These are phyloP conservation scores for Rhizoclosmatium sp. DNA, from an alignment of 192 early-diverging fungal species.

Conservation along the genomic window DNA sequence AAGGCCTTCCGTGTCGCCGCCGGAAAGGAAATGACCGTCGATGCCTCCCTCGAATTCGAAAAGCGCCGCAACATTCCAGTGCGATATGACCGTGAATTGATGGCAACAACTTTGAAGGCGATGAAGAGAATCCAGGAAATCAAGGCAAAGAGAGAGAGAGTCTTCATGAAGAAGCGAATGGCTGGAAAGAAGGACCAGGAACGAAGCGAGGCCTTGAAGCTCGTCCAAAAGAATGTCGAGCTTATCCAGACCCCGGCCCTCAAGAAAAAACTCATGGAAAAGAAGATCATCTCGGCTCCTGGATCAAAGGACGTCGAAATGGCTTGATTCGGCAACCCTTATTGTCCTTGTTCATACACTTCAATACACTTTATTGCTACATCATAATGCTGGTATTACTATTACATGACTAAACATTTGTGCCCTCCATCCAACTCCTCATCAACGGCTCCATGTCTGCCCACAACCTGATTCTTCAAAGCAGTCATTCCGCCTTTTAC, in stretches of 20 bases:
- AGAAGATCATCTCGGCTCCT: conserved; percentile 62
- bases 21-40: conserved; percentile 99
- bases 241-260: conserved; percentile 70
- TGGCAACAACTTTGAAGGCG: conserved; percentile 97
- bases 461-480: neutral
- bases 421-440: conserved; percentile 42
- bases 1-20: conserved; percentile 99
- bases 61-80: conserved; percentile 98
- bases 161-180: conserved; percentile 87
- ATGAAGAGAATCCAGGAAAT: conserved; percentile 98
- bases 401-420: conserved; percentile 39
- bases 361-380: neutral
- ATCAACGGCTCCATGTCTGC: conserved; percentile 17
- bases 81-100: conserved; percentile 95
- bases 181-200: conserved; percentile 85
- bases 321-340: conserved; percentile 1
- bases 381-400: neutral
- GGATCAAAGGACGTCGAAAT: conserved; percentile 75
- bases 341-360: conserved; percentile 7
- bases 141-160: conserved; percentile 89
- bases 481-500: neutral
- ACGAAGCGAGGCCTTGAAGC: conserved; percentile 73
- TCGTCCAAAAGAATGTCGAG: conserved; percentile 89
- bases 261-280: conserved; percentile 70
- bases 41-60: conserved; percentile 97